These are phyloP conservation scores for Moesziomyces aphidis DNA, from an alignment of 1,284 basidiomycete species.

Conservation along the genomic window DNA sequence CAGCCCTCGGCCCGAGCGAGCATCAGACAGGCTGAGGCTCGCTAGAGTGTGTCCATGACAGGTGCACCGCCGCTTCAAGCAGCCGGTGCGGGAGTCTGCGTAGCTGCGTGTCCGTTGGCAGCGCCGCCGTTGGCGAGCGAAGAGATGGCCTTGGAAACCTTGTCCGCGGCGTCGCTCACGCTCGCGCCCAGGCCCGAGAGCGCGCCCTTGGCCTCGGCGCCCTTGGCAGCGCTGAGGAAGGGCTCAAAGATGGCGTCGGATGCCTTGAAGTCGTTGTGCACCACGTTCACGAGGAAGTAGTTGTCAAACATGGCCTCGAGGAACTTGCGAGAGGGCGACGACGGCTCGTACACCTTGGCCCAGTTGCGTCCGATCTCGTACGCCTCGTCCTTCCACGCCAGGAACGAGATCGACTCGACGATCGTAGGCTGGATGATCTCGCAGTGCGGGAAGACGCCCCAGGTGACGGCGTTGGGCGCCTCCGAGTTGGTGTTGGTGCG, in stretches of 20 bases:
- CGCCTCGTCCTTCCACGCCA: conserved; percentile 68
- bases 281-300: conserved; percentile 66
- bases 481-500: conserved; percentile 91
- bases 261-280: conserved; percentile 66
- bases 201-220: conserved; percentile 12
- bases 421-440: conserved; percentile 98
- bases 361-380: conserved; percentile 67
- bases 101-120: conserved; percentile 24
- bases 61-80: background rate
- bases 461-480: conserved; percentile 97
- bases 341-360: conserved; percentile 60
- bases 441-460: conserved; percentile 93
- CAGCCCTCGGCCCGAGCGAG: conserved; percentile 9
- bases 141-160: conserved; percentile 19
- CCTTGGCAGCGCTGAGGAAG: conserved; percentile 43
- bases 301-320: conserved; percentile 60
- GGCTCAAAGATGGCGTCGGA: conserved; percentile 63
- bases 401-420: conserved; percentile 76
- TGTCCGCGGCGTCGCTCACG: conserved; percentile 22
- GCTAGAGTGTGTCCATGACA: background rate
- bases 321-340: conserved; percentile 51
- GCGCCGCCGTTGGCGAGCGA: conserved; percentile 28
- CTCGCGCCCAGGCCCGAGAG: conserved; percentile 21
- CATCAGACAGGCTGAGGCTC: background rate
- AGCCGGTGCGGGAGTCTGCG: conserved; percentile 20